phyloP scores from a whole-genome alignment of 257 asterid species.

The Misopates orontium region DNA sequence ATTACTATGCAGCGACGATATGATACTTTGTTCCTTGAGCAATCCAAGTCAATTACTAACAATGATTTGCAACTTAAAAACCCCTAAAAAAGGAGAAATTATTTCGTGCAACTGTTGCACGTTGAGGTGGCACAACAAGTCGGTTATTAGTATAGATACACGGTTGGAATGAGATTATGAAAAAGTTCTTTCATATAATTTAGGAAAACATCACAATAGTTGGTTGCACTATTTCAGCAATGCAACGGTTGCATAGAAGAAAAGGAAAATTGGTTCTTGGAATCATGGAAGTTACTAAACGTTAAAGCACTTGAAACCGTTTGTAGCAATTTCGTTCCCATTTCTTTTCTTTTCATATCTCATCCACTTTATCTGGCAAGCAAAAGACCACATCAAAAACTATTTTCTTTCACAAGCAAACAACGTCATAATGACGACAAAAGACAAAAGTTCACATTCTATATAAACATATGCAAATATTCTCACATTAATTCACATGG shows the following conservation, averaged over 20 bases:
- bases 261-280: slow-evolving; percentile 11
- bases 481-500: not conserved
- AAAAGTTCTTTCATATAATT: too few relatives aligned
- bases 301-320: slow-evolving; percentile 22
- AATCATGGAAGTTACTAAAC: slow-evolving; percentile 28
- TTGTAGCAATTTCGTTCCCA: slow-evolving; percentile 6
- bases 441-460: slow-evolving; percentile 15
- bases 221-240: too few relatives aligned
- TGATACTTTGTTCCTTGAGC: too few relatives aligned
- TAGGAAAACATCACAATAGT: too few relatives aligned
- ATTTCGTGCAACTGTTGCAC: slow-evolving; percentile 17
- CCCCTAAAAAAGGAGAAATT: not conserved
- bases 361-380: slow-evolving; percentile 19
- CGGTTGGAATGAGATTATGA: too few relatives aligned
- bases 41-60: slow-evolving; percentile 2
- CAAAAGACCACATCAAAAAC: slow-evolving; percentile 22
- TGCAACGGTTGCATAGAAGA: too few relatives aligned
- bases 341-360: slow-evolving; percentile 14
- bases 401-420: slow-evolving; percentile 2
- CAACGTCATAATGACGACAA: too few relatives aligned
- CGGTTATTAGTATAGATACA: too few relatives aligned
- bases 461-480: slow-evolving; percentile 15
- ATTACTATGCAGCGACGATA: too few relatives aligned
- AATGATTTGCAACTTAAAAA: not conserved
- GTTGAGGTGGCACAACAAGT: too few relatives aligned